These are phyloP conservation scores for Lipomyces starkeyi DNA, from an alignment of 805 yeast species.

Conservation along the genomic window DNA sequence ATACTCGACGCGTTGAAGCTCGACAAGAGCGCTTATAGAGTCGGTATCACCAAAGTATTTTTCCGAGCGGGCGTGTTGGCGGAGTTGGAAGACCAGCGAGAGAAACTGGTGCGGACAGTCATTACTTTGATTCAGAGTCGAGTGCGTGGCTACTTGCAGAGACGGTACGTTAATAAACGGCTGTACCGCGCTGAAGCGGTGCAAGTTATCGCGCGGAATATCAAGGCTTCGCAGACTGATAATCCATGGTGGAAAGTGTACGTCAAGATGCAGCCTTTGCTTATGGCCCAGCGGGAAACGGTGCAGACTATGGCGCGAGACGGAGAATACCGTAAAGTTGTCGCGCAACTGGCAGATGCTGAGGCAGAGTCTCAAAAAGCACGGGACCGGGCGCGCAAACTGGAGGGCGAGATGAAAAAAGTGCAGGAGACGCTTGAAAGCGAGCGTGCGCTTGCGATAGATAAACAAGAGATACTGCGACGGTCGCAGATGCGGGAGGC, in stretches of 20 bases:
- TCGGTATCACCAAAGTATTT: constrained; percentile 75
- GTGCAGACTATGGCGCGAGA: constrained; percentile 48
- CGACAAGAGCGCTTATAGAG: constrained; percentile 63
- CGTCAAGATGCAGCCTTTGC: constrained; percentile 72
- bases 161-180: constrained; percentile 55
- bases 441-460: constrained; percentile 53
- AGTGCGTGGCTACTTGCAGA: constrained; percentile 65
- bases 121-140: constrained; percentile 68
- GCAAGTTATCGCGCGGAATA: constrained; percentile 66
- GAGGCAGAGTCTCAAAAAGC: constrained; percentile 43
- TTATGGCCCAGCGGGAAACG: constrained; percentile 67
- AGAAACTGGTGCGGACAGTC: constrained; percentile 60
- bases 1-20: constrained; percentile 68
- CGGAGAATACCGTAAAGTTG: constrained; percentile 35
- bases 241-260: constrained; percentile 84
- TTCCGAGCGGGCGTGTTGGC: constrained; percentile 81
- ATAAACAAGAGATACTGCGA: constrained; percentile 56
- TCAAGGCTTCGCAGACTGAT: constrained; percentile 53
- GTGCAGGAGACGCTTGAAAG: constrained; percentile 48
- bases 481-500: constrained; percentile 53
- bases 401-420: constrained; percentile 42
- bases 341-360: constrained; percentile 45
- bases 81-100: constrained; percentile 77
- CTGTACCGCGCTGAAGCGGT: constrained; percentile 74
- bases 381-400: constrained; percentile 40